Conservation (phyloP, 2,329 filamentous ascomycete genomes). For the Scedosporium dehoogii region DNA sequence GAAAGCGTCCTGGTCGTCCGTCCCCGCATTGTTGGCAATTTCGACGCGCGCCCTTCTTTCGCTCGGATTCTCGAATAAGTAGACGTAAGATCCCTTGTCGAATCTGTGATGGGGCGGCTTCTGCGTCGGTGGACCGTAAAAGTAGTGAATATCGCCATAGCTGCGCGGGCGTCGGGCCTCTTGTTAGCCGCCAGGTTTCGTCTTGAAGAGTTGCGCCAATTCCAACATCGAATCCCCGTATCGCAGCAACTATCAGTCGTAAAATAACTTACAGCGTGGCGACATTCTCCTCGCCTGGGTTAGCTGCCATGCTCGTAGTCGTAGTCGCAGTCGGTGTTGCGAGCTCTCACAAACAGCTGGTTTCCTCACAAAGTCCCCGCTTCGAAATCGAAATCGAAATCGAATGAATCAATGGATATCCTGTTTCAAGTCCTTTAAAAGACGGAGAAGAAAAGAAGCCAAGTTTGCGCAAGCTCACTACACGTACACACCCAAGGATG, state of each 20-base stretch:
- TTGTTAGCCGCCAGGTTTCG: neutral
- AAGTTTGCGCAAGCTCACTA: too few relatives aligned
- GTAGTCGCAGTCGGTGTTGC: neutral
- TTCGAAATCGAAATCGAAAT: neutral
- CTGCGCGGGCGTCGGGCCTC: constrained; percentile 29
- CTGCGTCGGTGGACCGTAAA: constrained; percentile 56
- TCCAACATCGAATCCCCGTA: neutral
- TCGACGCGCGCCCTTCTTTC: constrained; percentile 62
- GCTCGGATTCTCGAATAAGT: constrained; percentile 64
- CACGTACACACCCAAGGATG: too few relatives aligned
- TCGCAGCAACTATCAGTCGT: too few relatives aligned
- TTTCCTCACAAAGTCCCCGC: neutral
- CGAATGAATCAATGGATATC: neutral
- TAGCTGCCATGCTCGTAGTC: constrained; percentile 29
- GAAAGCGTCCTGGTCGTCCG: constrained; percentile 70
- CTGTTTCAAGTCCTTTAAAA: too few relatives aligned
- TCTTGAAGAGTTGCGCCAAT: neutral
- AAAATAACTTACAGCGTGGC: constrained; percentile 35
- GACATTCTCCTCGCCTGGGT: constrained; percentile 39
- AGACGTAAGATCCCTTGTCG: constrained; percentile 70
- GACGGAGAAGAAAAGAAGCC: too few relatives aligned
- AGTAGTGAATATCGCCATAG: constrained; percentile 72
- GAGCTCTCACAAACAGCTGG: neutral
- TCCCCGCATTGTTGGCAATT: constrained; percentile 65
- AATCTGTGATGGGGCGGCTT: constrained; percentile 71